Conservation (phyloP, 306 rosid species). For the Mucuna pruriens region DNA sequence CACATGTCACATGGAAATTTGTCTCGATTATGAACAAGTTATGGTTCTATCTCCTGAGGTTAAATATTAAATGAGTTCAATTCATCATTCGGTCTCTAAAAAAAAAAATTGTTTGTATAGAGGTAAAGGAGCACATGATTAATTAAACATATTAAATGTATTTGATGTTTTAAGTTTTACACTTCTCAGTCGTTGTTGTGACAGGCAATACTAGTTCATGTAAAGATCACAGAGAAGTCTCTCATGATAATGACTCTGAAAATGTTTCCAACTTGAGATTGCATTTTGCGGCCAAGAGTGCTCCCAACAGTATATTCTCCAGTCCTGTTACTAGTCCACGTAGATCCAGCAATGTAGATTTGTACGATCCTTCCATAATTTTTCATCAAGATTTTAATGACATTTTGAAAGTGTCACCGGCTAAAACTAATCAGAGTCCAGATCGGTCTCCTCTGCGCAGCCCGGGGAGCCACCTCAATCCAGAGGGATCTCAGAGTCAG, state of each 20-base stretch:
- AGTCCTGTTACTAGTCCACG: slow-evolving; percentile 90
- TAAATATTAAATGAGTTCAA: too few relatives aligned
- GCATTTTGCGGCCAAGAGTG: slow-evolving; percentile 66
- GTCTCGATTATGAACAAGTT: too few relatives aligned
- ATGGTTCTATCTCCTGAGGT: too few relatives aligned
- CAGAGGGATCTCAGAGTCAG: slow-evolving; percentile 42
- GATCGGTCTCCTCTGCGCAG: slow-evolving; percentile 62
- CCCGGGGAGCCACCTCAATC: slow-evolving; percentile 43
- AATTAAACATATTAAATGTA: too few relatives aligned
- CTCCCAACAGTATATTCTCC: slow-evolving; percentile 72
- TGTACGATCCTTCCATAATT: slow-evolving; percentile 37
- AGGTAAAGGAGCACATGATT: too few relatives aligned
- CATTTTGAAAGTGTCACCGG: slow-evolving; percentile 38
- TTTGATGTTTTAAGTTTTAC: too few relatives aligned
- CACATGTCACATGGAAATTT: too few relatives aligned
- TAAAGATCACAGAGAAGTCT: slow-evolving; percentile 40
- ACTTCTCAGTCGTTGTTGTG: slow-evolving; percentile 15
- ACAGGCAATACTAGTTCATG: slow-evolving; percentile 46
- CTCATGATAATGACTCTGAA: slow-evolving; percentile 44
- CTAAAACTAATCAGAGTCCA: slow-evolving; percentile 52
- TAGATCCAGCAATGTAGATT: slow-evolving; percentile 53
- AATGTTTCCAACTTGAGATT: slow-evolving; percentile 39
- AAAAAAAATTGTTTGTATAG: too few relatives aligned
- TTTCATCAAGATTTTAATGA: slow-evolving; percentile 51
- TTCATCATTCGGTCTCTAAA: too few relatives aligned